Evolutionary conservation across 352 stramenopile genomes (phyloP).

Genomic region (Phytophthora megakarya): DNA sequence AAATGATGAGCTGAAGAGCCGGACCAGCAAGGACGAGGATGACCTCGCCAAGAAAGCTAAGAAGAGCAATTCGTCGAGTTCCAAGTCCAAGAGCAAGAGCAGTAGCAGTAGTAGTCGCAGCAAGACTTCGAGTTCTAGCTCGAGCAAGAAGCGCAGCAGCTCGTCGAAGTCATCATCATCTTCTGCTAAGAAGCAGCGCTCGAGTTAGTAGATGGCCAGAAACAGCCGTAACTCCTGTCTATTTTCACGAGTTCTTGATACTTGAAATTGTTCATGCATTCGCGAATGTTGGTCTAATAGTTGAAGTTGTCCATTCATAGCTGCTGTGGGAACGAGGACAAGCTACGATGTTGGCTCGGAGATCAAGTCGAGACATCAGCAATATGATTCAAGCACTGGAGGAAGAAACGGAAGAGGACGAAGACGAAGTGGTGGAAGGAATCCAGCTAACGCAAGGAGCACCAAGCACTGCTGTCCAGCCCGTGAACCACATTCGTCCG

Average conservation of each 20-base stretch:
- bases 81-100: conserved; percentile 62
- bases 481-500: conserved; percentile 1
- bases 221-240: conserved; percentile 28
- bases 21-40: conserved; percentile 73
- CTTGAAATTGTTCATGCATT: conserved; percentile 9
- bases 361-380: background rate
- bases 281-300: conserved; percentile 12
- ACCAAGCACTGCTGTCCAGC: background rate
- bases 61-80: conserved; percentile 68
- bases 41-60: conserved; percentile 82
- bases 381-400: conserved; percentile 32
- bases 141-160: conserved; percentile 77
- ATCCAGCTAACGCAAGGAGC: conserved; percentile 2
- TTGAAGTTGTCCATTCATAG: conserved; percentile 28
- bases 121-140: conserved; percentile 61
- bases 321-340: background rate
- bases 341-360: conserved; percentile 11
- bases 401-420: conserved; percentile 27
- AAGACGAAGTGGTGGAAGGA: conserved; percentile 16
- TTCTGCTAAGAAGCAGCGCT: conserved; percentile 72
- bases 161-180: conserved; percentile 58
- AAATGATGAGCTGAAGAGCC: conserved; percentile 88
- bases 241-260: conserved; percentile 32
- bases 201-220: conserved; percentile 46
- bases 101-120: conserved; percentile 54